Evolutionary conservation across 176 grass and related monocot genomes (phyloP).

Genomic region (Neostapfia colusana): DNA sequence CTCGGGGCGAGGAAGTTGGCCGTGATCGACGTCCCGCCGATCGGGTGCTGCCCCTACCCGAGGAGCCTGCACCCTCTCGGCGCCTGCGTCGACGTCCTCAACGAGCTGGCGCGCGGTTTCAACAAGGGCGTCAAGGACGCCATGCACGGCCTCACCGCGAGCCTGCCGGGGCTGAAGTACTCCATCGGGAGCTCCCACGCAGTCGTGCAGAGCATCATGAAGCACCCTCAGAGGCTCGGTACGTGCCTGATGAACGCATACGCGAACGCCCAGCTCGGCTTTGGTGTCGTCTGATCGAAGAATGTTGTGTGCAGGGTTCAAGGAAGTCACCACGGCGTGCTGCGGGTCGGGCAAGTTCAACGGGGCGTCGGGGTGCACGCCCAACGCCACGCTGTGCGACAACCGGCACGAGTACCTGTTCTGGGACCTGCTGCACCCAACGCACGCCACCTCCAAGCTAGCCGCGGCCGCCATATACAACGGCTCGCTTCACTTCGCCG

Average conservation of each 20-base stretch:
- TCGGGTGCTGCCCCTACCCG: constrained; percentile 90
- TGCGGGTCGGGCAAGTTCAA: constrained; percentile 79
- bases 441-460: constrained; percentile 74
- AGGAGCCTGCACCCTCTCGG: constrained; percentile 77
- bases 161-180: constrained; percentile 59
- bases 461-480: constrained; percentile 75
- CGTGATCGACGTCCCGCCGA: constrained; percentile 77
- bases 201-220: constrained; percentile 83
- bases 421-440: constrained; percentile 92
- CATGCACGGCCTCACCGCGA: constrained; percentile 56
- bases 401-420: constrained; percentile 76
- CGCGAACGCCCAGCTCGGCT: neutral
- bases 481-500: constrained; percentile 68
- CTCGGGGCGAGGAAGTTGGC: constrained; percentile 78
- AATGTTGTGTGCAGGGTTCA: constrained; percentile 41
- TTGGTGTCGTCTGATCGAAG: neutral
- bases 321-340: constrained; percentile 56
- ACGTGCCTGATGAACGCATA: neutral
- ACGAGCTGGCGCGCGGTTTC: constrained; percentile 64
- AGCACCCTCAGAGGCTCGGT: constrained; percentile 68
- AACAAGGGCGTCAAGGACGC: constrained; percentile 61
- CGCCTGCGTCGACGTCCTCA: constrained; percentile 72
- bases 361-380: constrained; percentile 60
- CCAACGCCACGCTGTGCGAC: constrained; percentile 67
- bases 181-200: constrained; percentile 85